Evolutionary conservation across 2,329 filamentous ascomycete genomes (phyloP).

Genomic region (Penicillium sp.): DNA sequence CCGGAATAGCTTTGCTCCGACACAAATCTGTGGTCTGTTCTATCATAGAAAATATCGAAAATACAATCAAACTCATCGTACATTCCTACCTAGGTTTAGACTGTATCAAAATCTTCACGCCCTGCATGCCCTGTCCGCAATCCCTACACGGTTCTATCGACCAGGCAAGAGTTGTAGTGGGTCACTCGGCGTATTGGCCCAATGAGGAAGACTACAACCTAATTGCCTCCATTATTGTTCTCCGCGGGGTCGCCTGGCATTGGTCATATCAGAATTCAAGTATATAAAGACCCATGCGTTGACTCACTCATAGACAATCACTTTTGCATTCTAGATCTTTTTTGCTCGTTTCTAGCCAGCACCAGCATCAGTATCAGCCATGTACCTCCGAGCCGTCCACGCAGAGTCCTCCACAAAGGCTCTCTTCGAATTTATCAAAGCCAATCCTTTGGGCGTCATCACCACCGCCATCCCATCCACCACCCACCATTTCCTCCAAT

Average conservation of each 20-base stretch:
- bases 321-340: neutral
- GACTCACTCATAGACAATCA: constrained; percentile 3
- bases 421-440: constrained; percentile 63
- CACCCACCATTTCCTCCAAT: constrained; percentile 59
- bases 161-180: neutral
- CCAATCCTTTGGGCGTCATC: constrained; percentile 67
- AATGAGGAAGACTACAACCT: constrained; percentile 1
- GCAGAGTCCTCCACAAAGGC: constrained; percentile 57
- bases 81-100: neutral
- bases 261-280: neutral
- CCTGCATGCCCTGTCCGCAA: neutral
- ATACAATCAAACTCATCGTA: neutral
- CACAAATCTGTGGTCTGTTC: neutral
- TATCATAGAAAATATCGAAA: neutral
- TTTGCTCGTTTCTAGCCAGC: neutral
- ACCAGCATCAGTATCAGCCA: constrained; percentile 38
- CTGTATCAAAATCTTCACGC: neutral
- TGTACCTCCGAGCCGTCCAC: constrained; percentile 65
- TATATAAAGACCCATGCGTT: constrained; percentile 3
- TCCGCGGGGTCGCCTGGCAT: neutral
- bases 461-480: constrained; percentile 65
- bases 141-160: neutral
- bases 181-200: neutral
- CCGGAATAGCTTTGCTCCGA: too few relatives aligned
- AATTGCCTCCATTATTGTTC: neutral